A percentile compares a stretch with the other conserved stretches of the same genome.
Evolutionary conservation across 306 rosid genomes (phyloP).

Genomic region (Lupinus albus): DNA sequence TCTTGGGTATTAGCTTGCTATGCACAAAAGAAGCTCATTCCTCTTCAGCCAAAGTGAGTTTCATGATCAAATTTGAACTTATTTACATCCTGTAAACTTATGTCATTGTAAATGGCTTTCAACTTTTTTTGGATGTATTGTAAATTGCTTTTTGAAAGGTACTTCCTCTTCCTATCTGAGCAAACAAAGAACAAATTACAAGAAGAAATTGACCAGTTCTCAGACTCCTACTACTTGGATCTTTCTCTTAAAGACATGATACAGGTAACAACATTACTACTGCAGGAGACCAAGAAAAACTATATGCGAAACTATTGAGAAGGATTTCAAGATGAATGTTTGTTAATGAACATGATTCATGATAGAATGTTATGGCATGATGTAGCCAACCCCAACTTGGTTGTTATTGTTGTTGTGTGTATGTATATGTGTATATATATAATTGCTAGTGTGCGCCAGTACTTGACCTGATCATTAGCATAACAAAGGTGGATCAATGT

Average conservation of each 20-base stretch:
- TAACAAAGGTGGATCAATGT: too few species aligned
- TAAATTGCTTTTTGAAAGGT: conserved; percentile 48
- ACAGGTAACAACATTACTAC: conserved; percentile 56
- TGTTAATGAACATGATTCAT: too few species aligned
- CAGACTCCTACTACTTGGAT: conserved; percentile 82
- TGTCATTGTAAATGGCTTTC: conserved; percentile 38
- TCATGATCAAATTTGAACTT: conserved; percentile 30
- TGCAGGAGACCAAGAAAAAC: too few species aligned
- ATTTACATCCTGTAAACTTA: conserved; percentile 21
- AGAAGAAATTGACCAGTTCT: conserved; percentile 85
- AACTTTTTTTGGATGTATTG: too few species aligned
- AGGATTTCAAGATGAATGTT: too few species aligned
- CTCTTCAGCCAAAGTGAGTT: conserved; percentile 80
- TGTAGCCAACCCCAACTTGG: too few species aligned
- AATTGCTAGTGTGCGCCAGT: too few species aligned
- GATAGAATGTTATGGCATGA: too few species aligned
- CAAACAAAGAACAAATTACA: conserved; percentile 70
- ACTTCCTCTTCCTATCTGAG: conserved; percentile 74
- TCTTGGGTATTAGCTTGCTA: conserved; percentile 81
- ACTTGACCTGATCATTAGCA: too few species aligned
- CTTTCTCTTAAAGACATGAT: conserved; percentile 71
- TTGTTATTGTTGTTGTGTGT: too few species aligned
- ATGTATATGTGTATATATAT: too few species aligned
- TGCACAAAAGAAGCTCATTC: conserved; percentile 64
- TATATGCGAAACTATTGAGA: too few species aligned